These are phyloP conservation scores for Microdochium bolleyi DNA, from an alignment of 2,329 filamentous ascomycete species.

Conservation along the genomic window DNA sequence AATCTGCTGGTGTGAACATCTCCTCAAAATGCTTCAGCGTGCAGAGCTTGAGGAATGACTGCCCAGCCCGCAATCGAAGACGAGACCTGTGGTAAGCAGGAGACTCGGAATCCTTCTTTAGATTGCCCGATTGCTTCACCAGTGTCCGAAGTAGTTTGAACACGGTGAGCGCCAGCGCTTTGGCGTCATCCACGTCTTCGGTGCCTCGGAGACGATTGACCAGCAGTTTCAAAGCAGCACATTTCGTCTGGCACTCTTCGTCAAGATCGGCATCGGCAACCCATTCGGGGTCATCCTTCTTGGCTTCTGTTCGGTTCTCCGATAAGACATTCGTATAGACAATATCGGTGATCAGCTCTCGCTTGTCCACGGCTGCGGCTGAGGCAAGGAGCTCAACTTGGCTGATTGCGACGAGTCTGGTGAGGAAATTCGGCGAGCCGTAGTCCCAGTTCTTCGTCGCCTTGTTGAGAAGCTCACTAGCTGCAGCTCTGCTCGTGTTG, in stretches of 20 bases:
- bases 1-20: slow-evolving; percentile 62
- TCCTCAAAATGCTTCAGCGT: slow-evolving; percentile 69
- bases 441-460: slow-evolving; percentile 69
- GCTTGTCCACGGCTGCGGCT: slow-evolving; percentile 62
- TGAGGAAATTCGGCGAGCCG: slow-evolving; percentile 66
- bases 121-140: slow-evolving; percentile 68
- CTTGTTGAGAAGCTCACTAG: slow-evolving; percentile 72
- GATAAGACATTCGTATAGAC: slow-evolving; percentile 68
- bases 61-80: slow-evolving; percentile 75
- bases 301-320: slow-evolving; percentile 56
- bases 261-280: slow-evolving; percentile 61
- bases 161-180: slow-evolving; percentile 57
- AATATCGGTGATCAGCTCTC: slow-evolving; percentile 72
- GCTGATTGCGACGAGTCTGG: slow-evolving; percentile 61
- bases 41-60: slow-evolving; percentile 77
- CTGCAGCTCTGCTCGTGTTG: slow-evolving; percentile 73
- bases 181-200: slow-evolving; percentile 41
- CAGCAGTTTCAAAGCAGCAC: slow-evolving; percentile 74
- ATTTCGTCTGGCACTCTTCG: slow-evolving; percentile 76
- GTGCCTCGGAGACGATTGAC: slow-evolving; percentile 72
- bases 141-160: slow-evolving; percentile 74
- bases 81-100: slow-evolving; percentile 71
- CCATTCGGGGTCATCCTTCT: slow-evolving; percentile 54
- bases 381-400: slow-evolving; percentile 72
- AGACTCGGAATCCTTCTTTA: slow-evolving; percentile 66